A percentile compares a stretch with the other conserved stretches of the same genome.
Conservation (phyloP, 768 basidiomycete genomes). For the Phanerochaete sordida region DNA sequence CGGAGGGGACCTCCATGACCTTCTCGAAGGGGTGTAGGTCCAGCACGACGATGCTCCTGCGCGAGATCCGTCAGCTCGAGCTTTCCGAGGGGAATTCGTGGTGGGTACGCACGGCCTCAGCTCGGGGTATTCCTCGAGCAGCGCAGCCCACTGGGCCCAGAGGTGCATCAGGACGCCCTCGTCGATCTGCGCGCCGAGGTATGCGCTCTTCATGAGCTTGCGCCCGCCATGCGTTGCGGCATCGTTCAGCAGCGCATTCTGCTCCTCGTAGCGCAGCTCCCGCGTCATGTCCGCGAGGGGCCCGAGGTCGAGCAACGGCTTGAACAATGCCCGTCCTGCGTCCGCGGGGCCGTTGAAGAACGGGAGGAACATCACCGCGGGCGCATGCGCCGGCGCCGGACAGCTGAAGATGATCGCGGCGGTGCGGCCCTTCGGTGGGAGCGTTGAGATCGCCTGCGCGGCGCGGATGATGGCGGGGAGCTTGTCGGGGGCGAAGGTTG, state of each 20-base stretch:
- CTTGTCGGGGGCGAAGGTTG: background rate
- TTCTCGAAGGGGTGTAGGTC: conserved; percentile 6
- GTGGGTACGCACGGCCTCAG: background rate
- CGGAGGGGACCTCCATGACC: conserved; percentile 2
- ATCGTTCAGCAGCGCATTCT: conserved; percentile 2
- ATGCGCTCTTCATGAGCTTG: conserved; percentile 6
- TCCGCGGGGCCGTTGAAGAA: conserved; percentile 9
- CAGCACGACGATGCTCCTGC: conserved; percentile 4
- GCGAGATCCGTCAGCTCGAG: background rate
- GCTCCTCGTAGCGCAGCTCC: conserved; percentile 2
- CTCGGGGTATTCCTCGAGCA: background rate
- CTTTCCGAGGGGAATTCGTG: background rate
- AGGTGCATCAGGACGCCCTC: background rate
- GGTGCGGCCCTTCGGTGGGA: background rate
- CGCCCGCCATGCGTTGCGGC: conserved; percentile 8
- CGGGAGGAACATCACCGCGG: background rate
- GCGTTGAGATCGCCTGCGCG: background rate
- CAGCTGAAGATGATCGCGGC: conserved; percentile 5
- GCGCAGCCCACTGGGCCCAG: conserved; percentile 2
- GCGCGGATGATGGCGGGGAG: background rate
- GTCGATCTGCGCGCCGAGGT: background rate
- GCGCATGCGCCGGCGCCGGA: background rate
- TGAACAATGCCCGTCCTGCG: conserved; percentile 2
- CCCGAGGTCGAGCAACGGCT: conserved; percentile 1
- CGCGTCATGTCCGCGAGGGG: conserved; percentile 5